Evolutionary conservation across 768 basidiomycete species (phyloP).

Genomic region (Agaricus sinodeliciosus): DNA sequence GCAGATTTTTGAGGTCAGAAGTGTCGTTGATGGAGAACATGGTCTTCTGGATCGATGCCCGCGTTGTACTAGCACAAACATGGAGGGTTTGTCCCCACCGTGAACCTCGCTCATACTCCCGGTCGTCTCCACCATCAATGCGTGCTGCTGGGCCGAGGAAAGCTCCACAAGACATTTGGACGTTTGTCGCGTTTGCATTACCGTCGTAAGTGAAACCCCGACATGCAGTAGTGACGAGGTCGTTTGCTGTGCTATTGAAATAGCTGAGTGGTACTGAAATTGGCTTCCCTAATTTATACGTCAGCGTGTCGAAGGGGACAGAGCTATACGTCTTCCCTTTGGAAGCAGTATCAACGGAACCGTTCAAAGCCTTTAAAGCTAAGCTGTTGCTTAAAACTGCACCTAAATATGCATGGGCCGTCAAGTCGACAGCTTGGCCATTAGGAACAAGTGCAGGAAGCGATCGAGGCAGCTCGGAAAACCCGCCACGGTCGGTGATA

Average conservation of each 20-base stretch:
- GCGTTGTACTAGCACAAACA: slow-evolving; percentile 14
- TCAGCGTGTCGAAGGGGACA: neutral
- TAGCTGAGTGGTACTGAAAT: neutral
- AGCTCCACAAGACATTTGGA: slow-evolving; percentile 13
- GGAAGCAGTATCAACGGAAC: slow-evolving; percentile 13
- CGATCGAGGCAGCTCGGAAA: neutral
- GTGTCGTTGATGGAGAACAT: neutral
- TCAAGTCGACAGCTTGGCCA: neutral
- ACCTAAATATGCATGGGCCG: slow-evolving; percentile 1
- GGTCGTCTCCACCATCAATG: slow-evolving; percentile 16
- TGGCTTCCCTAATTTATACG: neutral
- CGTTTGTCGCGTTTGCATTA: slow-evolving; percentile 14
- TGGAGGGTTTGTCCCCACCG: slow-evolving; percentile 16
- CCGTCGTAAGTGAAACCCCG: slow-evolving; percentile 14
- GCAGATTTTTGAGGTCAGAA: neutral
- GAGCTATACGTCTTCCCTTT: slow-evolving; percentile 10
- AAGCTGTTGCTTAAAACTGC: slow-evolving; percentile 14
- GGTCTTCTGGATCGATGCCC: neutral
- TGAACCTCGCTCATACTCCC: slow-evolving; percentile 7
- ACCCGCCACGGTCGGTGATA: slow-evolving; percentile 15
- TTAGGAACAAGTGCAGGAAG: neutral
- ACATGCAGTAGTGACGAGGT: slow-evolving; percentile 8
- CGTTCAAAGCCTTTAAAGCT: slow-evolving; percentile 11
- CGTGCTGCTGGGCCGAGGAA: slow-evolving; percentile 15
- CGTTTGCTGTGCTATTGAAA: too few relatives aligned